These are phyloP conservation scores for Chlorophyllum brunneum DNA, from an alignment of 768 basidiomycete species.

Conservation along the genomic window DNA sequence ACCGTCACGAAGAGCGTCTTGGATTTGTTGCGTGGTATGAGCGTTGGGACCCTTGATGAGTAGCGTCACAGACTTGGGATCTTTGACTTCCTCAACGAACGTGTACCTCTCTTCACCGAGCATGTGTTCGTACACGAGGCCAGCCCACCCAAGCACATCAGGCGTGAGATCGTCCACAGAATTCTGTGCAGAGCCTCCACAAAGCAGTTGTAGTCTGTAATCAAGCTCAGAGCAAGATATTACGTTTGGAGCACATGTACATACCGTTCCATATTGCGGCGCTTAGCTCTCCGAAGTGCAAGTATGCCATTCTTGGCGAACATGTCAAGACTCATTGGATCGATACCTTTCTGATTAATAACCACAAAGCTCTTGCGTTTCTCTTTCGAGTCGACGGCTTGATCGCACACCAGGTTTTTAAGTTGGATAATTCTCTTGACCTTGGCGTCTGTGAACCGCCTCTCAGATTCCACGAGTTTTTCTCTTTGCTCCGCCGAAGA, in stretches of 20 bases:
- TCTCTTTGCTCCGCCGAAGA: conserved; percentile 97
- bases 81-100: conserved; percentile 94
- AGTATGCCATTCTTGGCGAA: conserved; percentile 96
- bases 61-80: conserved; percentile 92
- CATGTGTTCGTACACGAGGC: conserved; percentile 97
- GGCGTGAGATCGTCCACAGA: conserved; percentile 95
- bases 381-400: conserved; percentile 77
- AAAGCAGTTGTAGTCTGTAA: conserved; percentile 82
- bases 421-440: conserved; percentile 95
- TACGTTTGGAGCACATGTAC: background rate
- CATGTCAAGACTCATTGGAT: conserved; percentile 93
- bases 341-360: conserved; percentile 99
- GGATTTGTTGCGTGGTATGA: conserved; percentile 94
- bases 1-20: conserved; percentile 97
- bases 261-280: conserved; percentile 98
- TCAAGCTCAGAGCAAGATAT: conserved; percentile 1
- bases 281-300: conserved; percentile 90
- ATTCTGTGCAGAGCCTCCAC: conserved; percentile 95
- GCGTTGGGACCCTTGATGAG: conserved; percentile 97
- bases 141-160: conserved; percentile 92
- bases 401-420: conserved; percentile 95
- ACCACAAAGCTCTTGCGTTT: conserved; percentile 87
- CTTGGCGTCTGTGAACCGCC: conserved; percentile 90
- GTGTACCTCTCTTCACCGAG: conserved; percentile 99
- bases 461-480: conserved; percentile 96